phyloP scores from a whole-genome alignment of 441 rosid genomes.

The Arabidopsis lyrata region DNA sequence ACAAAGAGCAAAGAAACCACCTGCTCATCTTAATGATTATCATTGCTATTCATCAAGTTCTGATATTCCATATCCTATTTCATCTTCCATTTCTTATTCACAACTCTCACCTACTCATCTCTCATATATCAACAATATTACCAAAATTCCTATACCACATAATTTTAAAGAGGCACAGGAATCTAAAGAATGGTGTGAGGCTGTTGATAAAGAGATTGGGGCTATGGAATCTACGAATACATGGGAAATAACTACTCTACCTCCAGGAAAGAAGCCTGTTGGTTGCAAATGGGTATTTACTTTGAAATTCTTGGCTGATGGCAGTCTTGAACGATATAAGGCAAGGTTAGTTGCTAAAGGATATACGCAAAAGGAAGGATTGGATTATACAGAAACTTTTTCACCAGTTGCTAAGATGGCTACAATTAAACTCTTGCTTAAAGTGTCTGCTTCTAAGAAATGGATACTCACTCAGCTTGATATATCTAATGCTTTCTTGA shows the following conservation, averaged over 20 bases:
- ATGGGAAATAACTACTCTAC: not conserved
- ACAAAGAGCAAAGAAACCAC: not conserved
- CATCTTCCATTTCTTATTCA: not conserved
- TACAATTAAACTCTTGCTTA: fast-evolving
- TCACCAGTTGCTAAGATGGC: not conserved
- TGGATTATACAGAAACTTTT: not conserved
- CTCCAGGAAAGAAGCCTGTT: not conserved
- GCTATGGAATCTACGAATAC: not conserved
- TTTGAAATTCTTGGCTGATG: not conserved
- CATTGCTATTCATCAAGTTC: not conserved
- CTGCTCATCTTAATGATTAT: not conserved
- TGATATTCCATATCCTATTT: not conserved
- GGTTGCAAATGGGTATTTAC: not conserved
- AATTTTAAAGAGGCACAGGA: not conserved
- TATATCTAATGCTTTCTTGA: not conserved
- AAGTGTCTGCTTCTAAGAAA: not conserved
- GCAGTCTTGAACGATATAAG: not conserved
- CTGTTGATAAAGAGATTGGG: not conserved
- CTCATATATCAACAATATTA: not conserved
- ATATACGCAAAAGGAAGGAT: not conserved
- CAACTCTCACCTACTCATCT: not conserved
- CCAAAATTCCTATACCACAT: not conserved
- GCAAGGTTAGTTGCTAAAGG: not conserved
- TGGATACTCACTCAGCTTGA: not conserved
- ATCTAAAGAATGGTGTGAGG: not conserved